These are phyloP conservation scores for Exophiala dermatitidis DNA, from an alignment of 2,329 filamentous ascomycete genomes.

Conservation along the genomic window DNA sequence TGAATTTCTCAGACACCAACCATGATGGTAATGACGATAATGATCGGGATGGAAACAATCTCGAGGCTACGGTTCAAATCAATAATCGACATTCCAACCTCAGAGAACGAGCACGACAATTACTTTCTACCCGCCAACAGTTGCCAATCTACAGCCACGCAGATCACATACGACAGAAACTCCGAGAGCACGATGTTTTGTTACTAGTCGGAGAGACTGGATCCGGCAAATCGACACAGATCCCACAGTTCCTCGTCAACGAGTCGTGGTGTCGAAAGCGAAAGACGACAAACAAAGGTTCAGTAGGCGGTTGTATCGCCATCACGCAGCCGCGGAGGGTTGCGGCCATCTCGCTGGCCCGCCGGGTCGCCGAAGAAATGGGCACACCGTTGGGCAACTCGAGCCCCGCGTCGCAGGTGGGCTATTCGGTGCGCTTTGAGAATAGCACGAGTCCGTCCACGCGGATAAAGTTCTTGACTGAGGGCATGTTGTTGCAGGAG, in stretches of 20 bases:
- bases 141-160: slow-evolving; percentile 76
- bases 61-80: too few species aligned
- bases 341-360: slow-evolving; percentile 82
- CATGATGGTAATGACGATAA: background rate
- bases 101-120: slow-evolving; percentile 41
- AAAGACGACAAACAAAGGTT: slow-evolving; percentile 18
- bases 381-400: slow-evolving; percentile 54
- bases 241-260: slow-evolving; percentile 77
- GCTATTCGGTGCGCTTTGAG: slow-evolving; percentile 93
- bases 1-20: background rate
- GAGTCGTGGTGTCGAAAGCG: slow-evolving; percentile 68
- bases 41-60: background rate
- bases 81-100: background rate
- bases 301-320: slow-evolving; percentile 72
- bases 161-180: slow-evolving; percentile 58
- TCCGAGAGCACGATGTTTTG: slow-evolving; percentile 65
- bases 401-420: slow-evolving; percentile 60
- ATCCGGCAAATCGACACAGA: slow-evolving; percentile 93
- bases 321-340: slow-evolving; percentile 92
- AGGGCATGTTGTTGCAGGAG: slow-evolving; percentile 93
- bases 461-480: slow-evolving; percentile 86
- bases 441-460: slow-evolving; percentile 74
- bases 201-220: slow-evolving; percentile 89
- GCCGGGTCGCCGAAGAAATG: slow-evolving; percentile 80
- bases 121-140: slow-evolving; percentile 52